Conservation (phyloP, 352 stramenopile genomes). For the Phytophthora citrophthora region DNA sequence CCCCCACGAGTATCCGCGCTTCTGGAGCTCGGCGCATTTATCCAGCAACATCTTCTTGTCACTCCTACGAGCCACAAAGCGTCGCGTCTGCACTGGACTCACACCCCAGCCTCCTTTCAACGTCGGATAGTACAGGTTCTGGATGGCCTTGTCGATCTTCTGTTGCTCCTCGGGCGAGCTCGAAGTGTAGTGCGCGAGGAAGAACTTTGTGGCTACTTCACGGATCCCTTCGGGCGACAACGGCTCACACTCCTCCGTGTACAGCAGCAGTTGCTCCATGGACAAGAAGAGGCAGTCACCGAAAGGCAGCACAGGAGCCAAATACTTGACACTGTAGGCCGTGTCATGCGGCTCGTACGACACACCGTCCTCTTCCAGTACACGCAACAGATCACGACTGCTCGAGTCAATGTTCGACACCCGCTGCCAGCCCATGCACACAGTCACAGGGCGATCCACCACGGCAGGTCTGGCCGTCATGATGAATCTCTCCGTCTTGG, state of each 20-base stretch:
- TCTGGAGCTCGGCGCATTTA: constrained; percentile 82
- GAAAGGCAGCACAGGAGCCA: constrained; percentile 80
- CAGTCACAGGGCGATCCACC: constrained; percentile 75
- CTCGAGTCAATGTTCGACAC: constrained; percentile 77
- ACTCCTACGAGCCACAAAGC: constrained; percentile 68
- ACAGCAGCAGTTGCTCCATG: constrained; percentile 87
- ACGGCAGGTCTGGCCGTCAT: constrained; percentile 68
- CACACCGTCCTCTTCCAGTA: constrained; percentile 87
- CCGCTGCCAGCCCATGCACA: constrained; percentile 88
- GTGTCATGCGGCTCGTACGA: constrained; percentile 87
- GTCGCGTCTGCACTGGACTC: constrained; percentile 81
- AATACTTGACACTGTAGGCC: constrained; percentile 90
- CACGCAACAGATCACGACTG: constrained; percentile 74
- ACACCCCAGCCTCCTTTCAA: constrained; percentile 86
- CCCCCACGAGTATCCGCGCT: constrained; percentile 76
- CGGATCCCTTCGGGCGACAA: constrained; percentile 72
- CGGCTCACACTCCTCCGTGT: constrained; percentile 86
- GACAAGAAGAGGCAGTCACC: constrained; percentile 89
- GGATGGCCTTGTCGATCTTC: constrained; percentile 86
- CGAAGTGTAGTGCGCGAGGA: constrained; percentile 71
- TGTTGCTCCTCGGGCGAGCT: constrained; percentile 63
- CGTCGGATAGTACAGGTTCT: constrained; percentile 87
- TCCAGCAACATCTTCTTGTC: constrained; percentile 81
- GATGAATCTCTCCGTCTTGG: constrained; percentile 55
- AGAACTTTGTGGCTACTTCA: constrained; percentile 78